Conservation (phyloP, 495 filamentous ascomycete species). For the Penicillium lagena region DNA sequence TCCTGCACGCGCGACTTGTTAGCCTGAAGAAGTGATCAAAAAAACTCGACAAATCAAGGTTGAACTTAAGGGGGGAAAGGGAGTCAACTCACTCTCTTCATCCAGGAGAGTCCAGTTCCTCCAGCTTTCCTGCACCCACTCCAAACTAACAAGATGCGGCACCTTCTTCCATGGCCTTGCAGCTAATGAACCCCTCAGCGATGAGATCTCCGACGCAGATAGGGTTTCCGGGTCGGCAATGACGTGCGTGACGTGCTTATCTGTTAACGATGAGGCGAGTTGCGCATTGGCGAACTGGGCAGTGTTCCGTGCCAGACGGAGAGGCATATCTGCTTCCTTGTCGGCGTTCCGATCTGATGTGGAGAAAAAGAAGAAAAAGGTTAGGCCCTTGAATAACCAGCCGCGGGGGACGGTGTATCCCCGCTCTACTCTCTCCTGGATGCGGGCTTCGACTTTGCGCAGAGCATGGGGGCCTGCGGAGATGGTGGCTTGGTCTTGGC, state of each 20-base stretch:
- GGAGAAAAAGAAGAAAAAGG: constrained; percentile 51
- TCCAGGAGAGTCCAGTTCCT: constrained; percentile 70
- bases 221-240: constrained; percentile 18
- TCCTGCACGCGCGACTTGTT: neutral
- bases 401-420: constrained; percentile 41
- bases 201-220: constrained; percentile 11
- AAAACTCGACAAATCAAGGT: neutral
- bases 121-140: constrained; percentile 82
- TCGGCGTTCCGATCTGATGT: neutral
- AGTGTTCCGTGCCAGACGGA: constrained; percentile 33
- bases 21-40: constrained; percentile 2
- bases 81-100: constrained; percentile 52
- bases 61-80: neutral
- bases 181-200: constrained; percentile 23
- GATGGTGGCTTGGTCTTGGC: constrained; percentile 15
- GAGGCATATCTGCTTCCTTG: neutral
- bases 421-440: constrained; percentile 36
- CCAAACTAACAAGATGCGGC: constrained; percentile 62
- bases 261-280: constrained; percentile 12
- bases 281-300: constrained; percentile 60
- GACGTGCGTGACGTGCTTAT: constrained; percentile 25
- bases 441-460: constrained; percentile 50
- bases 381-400: constrained; percentile 61
- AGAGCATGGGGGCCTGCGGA: constrained; percentile 29
- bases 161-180: constrained; percentile 32